Base-by-base conservation (phyloP, 75 land plant species). In the Cunninghamia lanceolata region DNA sequence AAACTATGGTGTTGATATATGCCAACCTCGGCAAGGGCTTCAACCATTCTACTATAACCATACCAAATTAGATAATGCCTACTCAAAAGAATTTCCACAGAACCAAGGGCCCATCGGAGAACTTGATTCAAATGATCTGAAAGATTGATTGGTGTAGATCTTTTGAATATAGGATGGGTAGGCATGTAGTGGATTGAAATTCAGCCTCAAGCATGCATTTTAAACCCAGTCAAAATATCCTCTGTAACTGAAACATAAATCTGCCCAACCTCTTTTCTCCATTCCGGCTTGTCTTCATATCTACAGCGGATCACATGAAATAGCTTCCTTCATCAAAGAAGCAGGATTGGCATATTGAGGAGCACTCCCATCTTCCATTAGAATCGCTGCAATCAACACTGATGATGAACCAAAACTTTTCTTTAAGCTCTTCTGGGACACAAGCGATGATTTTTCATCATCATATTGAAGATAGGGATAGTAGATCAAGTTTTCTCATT, bases 261-360 rank as follows among this genome's bases (percentile, higher is more conserved):
- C 97, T 96, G 94, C 40, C 97, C 97, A 91, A 95, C 99, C 99
- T 98, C 99, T 90, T 98, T 98, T 28, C 99, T 98, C 99, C 99
- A 98, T 47, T 98, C 99, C 59, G 95, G 88, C 86, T 98, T 98
- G 88, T 98, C 99, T 86, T 98, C 99, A 63, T 98, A 98, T 3
- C 99, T 98, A 89, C 99, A 98, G 76, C 99, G 96, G 86, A 98
- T 98, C 30, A 98, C 99, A 91, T 98, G 99, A 76, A n/a, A 98
- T 98, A 46, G 99, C 99, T 93, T 98, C 99, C 82, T 95, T 96
- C 66, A 98, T 86, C 32, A 96, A 90, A 54, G 94, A 90, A 38
- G 97, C 94, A 36, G 99, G 95, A 85, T 92, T 93, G 1, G 96
- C 92, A 4, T 95, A 88, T 34, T 92, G 94, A 25, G 96, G 98